Evolutionary conservation across 2,329 filamentous ascomycete genomes (phyloP).

Genomic region (Fusarium drepaniforme): DNA sequence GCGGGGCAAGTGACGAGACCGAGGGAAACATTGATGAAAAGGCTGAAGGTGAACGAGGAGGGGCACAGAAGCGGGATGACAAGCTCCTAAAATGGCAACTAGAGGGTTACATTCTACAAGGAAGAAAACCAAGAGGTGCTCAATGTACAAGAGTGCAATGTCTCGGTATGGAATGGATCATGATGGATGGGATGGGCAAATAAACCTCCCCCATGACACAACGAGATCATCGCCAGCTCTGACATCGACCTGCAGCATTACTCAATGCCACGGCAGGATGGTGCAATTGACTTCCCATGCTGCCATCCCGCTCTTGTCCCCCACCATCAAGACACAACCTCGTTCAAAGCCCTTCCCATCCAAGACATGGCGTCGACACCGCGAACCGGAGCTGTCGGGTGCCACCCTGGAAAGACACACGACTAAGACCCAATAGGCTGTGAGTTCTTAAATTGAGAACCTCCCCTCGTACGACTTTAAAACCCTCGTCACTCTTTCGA

Average conservation of each 20-base stretch:
- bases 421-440: slow-evolving; percentile 3
- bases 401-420: not conserved
- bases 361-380: slow-evolving; percentile 5
- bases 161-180: not conserved
- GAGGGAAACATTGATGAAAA: not conserved
- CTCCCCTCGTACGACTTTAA: slow-evolving; percentile 32
- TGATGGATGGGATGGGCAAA: not conserved
- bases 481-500: slow-evolving; percentile 26
- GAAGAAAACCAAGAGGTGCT: not conserved
- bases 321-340: not conserved
- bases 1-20: slow-evolving; percentile 17
- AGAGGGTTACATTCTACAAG: not conserved
- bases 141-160: not conserved
- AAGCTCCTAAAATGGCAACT: not conserved
- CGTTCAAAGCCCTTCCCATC: not conserved
- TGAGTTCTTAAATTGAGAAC: slow-evolving; percentile 3
- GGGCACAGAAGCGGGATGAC: not conserved
- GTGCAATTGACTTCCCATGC: slow-evolving; percentile 26
- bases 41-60: not conserved
- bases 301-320: not conserved
- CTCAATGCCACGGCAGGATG: slow-evolving; percentile 25
- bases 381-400: slow-evolving; percentile 8
- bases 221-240: slow-evolving; percentile 4
- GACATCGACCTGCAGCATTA: slow-evolving; percentile 12
- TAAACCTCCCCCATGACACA: slow-evolving; percentile 10